Conservation (phyloP, 257 asterid genomes). For the Scutellaria baicalensis region DNA sequence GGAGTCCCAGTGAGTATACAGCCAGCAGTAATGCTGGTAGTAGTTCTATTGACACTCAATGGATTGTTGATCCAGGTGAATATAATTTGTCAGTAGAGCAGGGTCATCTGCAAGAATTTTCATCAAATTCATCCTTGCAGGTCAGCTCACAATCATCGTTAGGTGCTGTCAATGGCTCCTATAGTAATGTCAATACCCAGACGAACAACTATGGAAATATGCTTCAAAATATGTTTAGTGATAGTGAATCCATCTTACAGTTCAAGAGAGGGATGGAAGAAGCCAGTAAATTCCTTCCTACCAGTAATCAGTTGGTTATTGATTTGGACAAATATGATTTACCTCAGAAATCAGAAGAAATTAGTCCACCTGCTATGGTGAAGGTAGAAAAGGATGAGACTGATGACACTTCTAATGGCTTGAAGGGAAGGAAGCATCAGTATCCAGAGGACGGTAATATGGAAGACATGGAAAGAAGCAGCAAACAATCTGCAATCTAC, state of each 20-base stretch:
- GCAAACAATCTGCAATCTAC: slow-evolving; percentile 68
- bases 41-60: slow-evolving; percentile 36
- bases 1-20: slow-evolving; percentile 45
- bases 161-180: slow-evolving; percentile 19
- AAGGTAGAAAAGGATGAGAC: slow-evolving; percentile 51
- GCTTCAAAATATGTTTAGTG: slow-evolving; percentile 42
- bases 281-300: slow-evolving; percentile 78
- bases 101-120: slow-evolving; percentile 25
- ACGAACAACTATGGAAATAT: slow-evolving; percentile 20
- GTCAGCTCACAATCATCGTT: slow-evolving; percentile 25
- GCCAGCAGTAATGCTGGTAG: slow-evolving; percentile 40
- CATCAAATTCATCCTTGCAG: slow-evolving; percentile 24
- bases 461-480: slow-evolving; percentile 63
- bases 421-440: slow-evolving; percentile 72
- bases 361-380: slow-evolving; percentile 24
- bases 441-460: slow-evolving; percentile 44
- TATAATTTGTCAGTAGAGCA: slow-evolving; percentile 24
- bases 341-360: slow-evolving; percentile 56
- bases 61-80: slow-evolving; percentile 53
- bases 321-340: slow-evolving; percentile 70
- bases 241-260: slow-evolving; percentile 70
- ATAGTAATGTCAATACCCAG: slow-evolving; percentile 25
- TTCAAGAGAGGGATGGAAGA: slow-evolving; percentile 92
- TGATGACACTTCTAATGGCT: slow-evolving; percentile 24
- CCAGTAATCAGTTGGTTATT: slow-evolving; percentile 47